Percentiles rank a stretch among this genome's conserved stretches.
These are phyloP conservation scores for Hygrophila difformis DNA, from an alignment of 257 asterid genomes.

Conservation along the genomic window DNA sequence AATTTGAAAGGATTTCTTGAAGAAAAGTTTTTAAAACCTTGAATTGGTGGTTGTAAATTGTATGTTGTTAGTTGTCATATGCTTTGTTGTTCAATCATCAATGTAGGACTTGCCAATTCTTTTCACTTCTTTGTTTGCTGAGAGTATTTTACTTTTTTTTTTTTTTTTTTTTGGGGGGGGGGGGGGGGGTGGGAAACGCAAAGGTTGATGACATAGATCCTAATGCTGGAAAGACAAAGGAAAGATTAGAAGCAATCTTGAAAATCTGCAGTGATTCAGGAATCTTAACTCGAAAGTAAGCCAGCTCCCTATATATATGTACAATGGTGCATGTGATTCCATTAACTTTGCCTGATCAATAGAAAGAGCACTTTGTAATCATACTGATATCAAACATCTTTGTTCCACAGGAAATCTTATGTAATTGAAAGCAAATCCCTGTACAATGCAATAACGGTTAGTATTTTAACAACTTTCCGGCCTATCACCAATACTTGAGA, in stretches of 20 bases:
- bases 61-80: no score
- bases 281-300: slow-evolving; percentile 32
- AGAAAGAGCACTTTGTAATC: neutral
- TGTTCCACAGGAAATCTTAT: slow-evolving; percentile 48
- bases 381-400: neutral
- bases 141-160: neutral
- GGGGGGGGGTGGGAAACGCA: slow-evolving; percentile 12
- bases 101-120: no score
- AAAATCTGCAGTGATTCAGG: slow-evolving; percentile 81
- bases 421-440: slow-evolving; percentile 38
- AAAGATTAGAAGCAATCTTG: slow-evolving; percentile 47
- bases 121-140: neutral
- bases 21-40: no score
- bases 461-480: slow-evolving; percentile 10
- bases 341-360: neutral
- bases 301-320: neutral
- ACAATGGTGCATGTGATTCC: neutral
- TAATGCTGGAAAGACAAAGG: slow-evolving; percentile 60
- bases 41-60: no score
- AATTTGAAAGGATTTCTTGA: no score
- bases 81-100: no score
- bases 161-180: no score
- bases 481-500: no score
- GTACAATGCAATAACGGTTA: slow-evolving; percentile 42
- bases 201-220: slow-evolving; percentile 73